Evolutionary conservation across 2,329 filamentous ascomycete genomes (phyloP), one percentile per base, ranked within the genome.

Genomic region (Pseudophaeomoniella oleicola): DNA sequence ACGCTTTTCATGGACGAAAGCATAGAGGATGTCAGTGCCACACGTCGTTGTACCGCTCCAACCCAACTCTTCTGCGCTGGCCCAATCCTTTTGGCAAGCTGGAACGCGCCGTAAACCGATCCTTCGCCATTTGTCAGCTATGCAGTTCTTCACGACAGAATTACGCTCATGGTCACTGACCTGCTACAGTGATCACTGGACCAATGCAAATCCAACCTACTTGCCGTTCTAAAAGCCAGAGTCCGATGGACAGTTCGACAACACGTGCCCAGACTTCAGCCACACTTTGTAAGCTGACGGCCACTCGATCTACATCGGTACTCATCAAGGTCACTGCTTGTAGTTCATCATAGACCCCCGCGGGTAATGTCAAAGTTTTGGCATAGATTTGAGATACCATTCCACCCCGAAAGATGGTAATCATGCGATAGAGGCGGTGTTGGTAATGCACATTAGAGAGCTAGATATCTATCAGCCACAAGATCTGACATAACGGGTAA

Each of bases 321-420:
- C 57, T 62, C 62, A 68, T 67, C 5, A 67, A 49, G 1, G 63
- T 66, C 3, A 63, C 44, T 1, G 64, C 54, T 1, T 56, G 54
- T 1, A 53, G 51, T 16, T 61, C 58, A 12, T 58, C 54, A 16
- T 54, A 46, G 2, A 47, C 42, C 0, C 47, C 42, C 0, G 49
- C 46, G 6, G 49, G 50, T 12, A 64, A 41, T 1, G 46, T 43
- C 1, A 64, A 39, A 0, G 63, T 65, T 44, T 67, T 66, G 13
- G 60, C 57, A 44, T 67, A 74, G 2, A 75, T 61, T 43, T 71
- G 51, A 0, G 65, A 61, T n/a, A 65, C 52, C 6, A 67, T 44
- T 0, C 51, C 56, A 6, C 59, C 60, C 27, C 64, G 51, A 5
- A 63, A 48, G 52, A 63, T 59, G 6, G 59, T 61, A 16, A 61